Conservation (phyloP, 2,329 filamentous ascomycete species). For the Aspergillus ustus region DNA sequence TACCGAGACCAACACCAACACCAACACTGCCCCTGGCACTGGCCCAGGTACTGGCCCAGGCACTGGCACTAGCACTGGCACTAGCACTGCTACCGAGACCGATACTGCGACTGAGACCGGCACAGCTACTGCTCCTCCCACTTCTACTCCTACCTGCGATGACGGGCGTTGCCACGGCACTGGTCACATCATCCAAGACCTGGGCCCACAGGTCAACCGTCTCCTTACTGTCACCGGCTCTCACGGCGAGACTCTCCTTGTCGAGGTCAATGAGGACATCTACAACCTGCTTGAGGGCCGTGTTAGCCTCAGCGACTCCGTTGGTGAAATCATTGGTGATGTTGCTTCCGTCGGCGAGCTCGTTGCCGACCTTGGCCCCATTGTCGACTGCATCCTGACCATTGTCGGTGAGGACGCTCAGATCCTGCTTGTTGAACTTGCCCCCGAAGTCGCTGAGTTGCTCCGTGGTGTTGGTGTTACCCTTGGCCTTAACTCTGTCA, state of each 20-base stretch:
- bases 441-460: slow-evolving; percentile 27
- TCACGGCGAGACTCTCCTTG: slow-evolving; percentile 30
- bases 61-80: background rate
- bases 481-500: slow-evolving; percentile 28
- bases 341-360: slow-evolving; percentile 25
- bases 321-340: slow-evolving; percentile 22
- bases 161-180: slow-evolving; percentile 25
- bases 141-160: slow-evolving; percentile 18
- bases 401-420: slow-evolving; percentile 28
- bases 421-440: slow-evolving; percentile 29
- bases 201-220: slow-evolving; percentile 37
- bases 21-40: background rate
- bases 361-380: slow-evolving; percentile 24
- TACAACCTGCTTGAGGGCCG: slow-evolving; percentile 18
- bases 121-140: background rate
- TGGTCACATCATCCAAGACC: slow-evolving; percentile 37
- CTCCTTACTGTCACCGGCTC: slow-evolving; percentile 36
- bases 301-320: slow-evolving; percentile 19
- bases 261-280: slow-evolving; percentile 26
- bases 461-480: slow-evolving; percentile 19
- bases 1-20: background rate
- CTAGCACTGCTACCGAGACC: background rate
- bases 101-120: background rate
- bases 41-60: background rate
- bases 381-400: slow-evolving; percentile 29